Evolutionary conservation across 2,329 filamentous ascomycete species (phyloP).

Genomic region (Epichloe bromicola): DNA sequence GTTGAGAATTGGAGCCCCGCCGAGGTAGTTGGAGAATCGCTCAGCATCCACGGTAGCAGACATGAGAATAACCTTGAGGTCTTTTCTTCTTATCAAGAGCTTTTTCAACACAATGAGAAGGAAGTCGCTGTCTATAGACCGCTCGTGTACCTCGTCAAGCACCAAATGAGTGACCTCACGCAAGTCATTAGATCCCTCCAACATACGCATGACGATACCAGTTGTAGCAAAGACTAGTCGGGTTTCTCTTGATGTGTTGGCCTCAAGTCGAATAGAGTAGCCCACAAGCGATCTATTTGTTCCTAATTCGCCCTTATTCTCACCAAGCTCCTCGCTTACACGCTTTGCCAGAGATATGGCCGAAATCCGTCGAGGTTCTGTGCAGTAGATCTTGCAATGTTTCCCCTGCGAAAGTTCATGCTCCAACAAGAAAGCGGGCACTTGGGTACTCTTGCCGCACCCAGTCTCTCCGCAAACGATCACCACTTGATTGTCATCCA

Average conservation of each 20-base stretch:
- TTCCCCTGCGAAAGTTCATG: conserved; percentile 70
- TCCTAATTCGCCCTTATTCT: conserved; percentile 69
- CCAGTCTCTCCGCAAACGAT: conserved; percentile 96
- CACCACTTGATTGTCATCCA: conserved; percentile 70
- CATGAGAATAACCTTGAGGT: conserved; percentile 91
- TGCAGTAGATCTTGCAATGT: conserved; percentile 86
- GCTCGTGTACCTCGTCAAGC: conserved; percentile 95
- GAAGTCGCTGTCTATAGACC: conserved; percentile 94
- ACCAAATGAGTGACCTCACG: conserved; percentile 85
- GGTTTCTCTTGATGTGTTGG: conserved; percentile 70
- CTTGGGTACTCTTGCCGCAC: conserved; percentile 93
- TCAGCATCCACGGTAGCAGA: conserved; percentile 92
- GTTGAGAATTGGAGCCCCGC: conserved; percentile 72
- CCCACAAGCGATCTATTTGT: conserved; percentile 75
- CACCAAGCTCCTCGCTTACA: conserved; percentile 89
- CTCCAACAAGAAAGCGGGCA: conserved; percentile 88
- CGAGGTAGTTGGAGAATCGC: conserved; percentile 79
- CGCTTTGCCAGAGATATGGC: conserved; percentile 86
- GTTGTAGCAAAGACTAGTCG: conserved; percentile 80
- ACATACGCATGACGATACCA: conserved; percentile 94
- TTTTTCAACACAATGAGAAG: conserved; percentile 83
- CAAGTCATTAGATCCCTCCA: conserved; percentile 78
- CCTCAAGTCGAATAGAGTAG: conserved; percentile 87
- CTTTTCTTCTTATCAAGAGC: conserved; percentile 60
- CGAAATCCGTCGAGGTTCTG: conserved; percentile 88